These are phyloP conservation scores for Sugiyamaella sp. DNA, from an alignment of 1,139 yeast species.

Conservation along the genomic window DNA sequence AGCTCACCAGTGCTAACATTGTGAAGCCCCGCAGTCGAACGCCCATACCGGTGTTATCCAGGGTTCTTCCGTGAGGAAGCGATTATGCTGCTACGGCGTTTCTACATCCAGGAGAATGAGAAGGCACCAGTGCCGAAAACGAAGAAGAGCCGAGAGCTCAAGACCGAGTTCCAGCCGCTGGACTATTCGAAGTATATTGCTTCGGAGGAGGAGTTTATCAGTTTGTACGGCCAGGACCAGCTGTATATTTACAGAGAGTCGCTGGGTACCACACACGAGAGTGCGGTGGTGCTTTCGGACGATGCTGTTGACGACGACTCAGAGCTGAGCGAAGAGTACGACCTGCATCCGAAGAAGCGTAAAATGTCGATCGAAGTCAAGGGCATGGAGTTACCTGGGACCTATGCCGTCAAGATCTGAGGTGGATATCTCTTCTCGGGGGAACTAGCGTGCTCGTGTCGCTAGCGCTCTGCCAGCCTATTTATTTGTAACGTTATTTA, in stretches of 20 bases:
- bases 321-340: constrained; percentile 16
- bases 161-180: constrained; percentile 63
- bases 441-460: too few species aligned
- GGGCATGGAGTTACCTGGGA: constrained; percentile 22
- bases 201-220: constrained; percentile 49
- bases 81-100: constrained; percentile 72
- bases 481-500: background rate
- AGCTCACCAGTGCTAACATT: too few species aligned
- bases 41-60: constrained; percentile 63
- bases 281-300: constrained; percentile 1
- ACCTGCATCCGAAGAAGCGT: constrained; percentile 25
- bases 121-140: constrained; percentile 81
- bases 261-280: background rate
- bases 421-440: too few species aligned
- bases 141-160: constrained; percentile 76
- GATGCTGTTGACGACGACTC: constrained; percentile 14
- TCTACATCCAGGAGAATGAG: constrained; percentile 82
- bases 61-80: constrained; percentile 85
- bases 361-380: constrained; percentile 28
- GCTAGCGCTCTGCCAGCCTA: too few species aligned
- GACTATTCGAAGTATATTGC: constrained; percentile 52
- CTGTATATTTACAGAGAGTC: constrained; percentile 38
- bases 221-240: constrained; percentile 53
- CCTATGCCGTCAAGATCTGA: constrained; percentile 21
- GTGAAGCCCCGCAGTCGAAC: constrained; percentile 41